Base-by-base conservation (phyloP, 2,329 filamentous ascomycete genomes). In the Verticillium klebahnii region DNA sequence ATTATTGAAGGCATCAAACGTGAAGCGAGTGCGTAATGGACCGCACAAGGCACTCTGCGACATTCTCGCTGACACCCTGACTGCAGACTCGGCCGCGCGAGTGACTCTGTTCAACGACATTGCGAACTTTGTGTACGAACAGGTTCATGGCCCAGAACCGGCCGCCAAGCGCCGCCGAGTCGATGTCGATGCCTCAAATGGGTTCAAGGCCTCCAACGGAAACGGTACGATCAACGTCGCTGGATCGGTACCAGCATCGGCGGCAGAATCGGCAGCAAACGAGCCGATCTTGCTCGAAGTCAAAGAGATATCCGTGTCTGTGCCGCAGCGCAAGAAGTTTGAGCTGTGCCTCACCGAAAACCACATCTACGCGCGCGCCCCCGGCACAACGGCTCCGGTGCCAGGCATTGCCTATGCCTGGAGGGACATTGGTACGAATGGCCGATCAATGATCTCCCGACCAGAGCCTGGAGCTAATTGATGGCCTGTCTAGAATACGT, bases 311-410 rank as follows among this genome's bases (percentile, higher is more conserved):
- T 89, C 86, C 0, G 79, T 89, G n/a, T 84, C 85, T 1, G 80
- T 89, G 4, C 88, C 88, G 0, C 85, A 87, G 74, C 80, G 88
- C 65, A 90, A 90, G 74, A 90, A 89, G 73, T 86, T 86, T 67
- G 85, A 86, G 65, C 72, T 90, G 9, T 87, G 84, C 72, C 83
- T 89, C 64, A 89, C 86, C 2, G 74, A 79, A 6, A 79, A 80
- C 63, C 83, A 85, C 65, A 68, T 89, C 37, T 89, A 88, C 65
- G 85, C 85, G 15, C 79, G 82, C 39, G 75, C 77, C 1, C 76
- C 84, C 0, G 80, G 80, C 54, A 82, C 83, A 1, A 80, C 79
- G 2, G 75, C 77, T 29, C 83, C 85, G 0, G 77, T 84, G 17
- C 74, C 80, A 19, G 82, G 81, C 56, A 82, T 85, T 57, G 79